These are phyloP conservation scores for Teunomyces atbi DNA, from an alignment of 805 yeast species.

Conservation along the genomic window DNA sequence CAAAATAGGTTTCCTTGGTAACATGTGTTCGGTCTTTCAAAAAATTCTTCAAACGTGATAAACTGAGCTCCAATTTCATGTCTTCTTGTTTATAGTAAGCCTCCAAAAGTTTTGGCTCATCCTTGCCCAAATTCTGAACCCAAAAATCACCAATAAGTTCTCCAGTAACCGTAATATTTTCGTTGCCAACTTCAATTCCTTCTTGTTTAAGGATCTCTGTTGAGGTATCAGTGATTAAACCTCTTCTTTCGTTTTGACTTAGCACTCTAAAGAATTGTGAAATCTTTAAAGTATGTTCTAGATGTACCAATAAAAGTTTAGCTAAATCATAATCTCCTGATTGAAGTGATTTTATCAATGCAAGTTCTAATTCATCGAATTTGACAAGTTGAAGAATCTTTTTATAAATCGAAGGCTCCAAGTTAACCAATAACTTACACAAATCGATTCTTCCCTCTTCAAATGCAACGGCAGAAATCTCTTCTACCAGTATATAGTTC, in stretches of 20 bases:
- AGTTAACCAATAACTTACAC: slow-evolving; percentile 62
- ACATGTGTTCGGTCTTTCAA: slow-evolving; percentile 12
- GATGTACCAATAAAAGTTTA: slow-evolving; percentile 51
- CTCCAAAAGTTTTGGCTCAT: slow-evolving; percentile 21
- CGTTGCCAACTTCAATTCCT: slow-evolving; percentile 13
- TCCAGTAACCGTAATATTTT: slow-evolving; percentile 32
- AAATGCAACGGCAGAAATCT: slow-evolving; percentile 62
- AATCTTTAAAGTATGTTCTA: slow-evolving; percentile 53
- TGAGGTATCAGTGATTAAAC: slow-evolving; percentile 29
- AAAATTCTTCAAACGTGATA: slow-evolving; percentile 16
- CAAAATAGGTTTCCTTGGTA: slow-evolving; percentile 17
- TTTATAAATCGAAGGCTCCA: slow-evolving; percentile 62
- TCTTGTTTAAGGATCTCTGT: slow-evolving; percentile 16
- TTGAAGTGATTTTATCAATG: slow-evolving; percentile 64
- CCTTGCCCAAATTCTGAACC: slow-evolving; percentile 29
- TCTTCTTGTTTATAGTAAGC: slow-evolving; percentile 33
- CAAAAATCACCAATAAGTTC: slow-evolving; percentile 39
- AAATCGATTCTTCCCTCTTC: slow-evolving; percentile 78
- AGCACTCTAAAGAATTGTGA: slow-evolving; percentile 71
- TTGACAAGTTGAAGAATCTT: slow-evolving; percentile 60
- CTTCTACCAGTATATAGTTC: slow-evolving; percentile 49
- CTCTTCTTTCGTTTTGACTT: slow-evolving; percentile 42
- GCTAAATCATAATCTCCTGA: slow-evolving; percentile 61
- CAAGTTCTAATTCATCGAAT: slow-evolving; percentile 70
- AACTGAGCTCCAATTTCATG: slow-evolving; percentile 20